Base-by-base conservation (phyloP, 805 yeast species). In the Yarrowia sp. region DNA sequence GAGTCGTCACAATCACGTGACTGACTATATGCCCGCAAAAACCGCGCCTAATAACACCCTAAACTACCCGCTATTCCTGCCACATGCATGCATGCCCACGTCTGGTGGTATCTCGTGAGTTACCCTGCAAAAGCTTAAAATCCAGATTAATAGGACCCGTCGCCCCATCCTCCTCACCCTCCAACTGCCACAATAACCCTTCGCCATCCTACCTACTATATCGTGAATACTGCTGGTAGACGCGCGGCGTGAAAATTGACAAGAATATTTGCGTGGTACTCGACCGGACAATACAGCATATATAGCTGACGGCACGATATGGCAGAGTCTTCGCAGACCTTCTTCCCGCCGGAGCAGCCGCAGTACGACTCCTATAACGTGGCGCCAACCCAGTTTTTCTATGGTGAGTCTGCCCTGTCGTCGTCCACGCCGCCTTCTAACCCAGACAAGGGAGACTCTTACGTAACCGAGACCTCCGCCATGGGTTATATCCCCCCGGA, bases 141-240 rank as follows among this genome's bases (percentile, higher is more conserved):
- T 9, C 22, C 4, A 4, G 12, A 22, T n/a, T 39, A 39, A 36
- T 36, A 36, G 29, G 29, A 27, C 29, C n/a, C 6, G 24, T 32
- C 4, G 2, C 16, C 35, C n/a, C 12, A 22, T 3, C 6, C 16
- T 9, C 25, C 25, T 27, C 22, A 25, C 10, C 22, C 27, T 14
- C 27, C 29, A 9, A 27, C 29, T 27, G 12, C 10, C 29, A 27
- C 29, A 27, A 27, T 27, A 27, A 21, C 44, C 14, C 42, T 6
- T 24, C 4, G 29, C 1, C 44, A 39, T 21, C 44, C 25, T 22
- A 39, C 44, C 44, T 39, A 39, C 29, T 39, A 39, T 22, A 22
- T 22, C 44, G 44, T 39, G 44, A 39, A 39, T 39, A 39, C 44
- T 39, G 44, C 44, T 14, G 44, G 44, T 39, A 39, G 44, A 39